Base-by-base conservation (phyloP, 345 rosid species). In the Salix dunnii region DNA sequence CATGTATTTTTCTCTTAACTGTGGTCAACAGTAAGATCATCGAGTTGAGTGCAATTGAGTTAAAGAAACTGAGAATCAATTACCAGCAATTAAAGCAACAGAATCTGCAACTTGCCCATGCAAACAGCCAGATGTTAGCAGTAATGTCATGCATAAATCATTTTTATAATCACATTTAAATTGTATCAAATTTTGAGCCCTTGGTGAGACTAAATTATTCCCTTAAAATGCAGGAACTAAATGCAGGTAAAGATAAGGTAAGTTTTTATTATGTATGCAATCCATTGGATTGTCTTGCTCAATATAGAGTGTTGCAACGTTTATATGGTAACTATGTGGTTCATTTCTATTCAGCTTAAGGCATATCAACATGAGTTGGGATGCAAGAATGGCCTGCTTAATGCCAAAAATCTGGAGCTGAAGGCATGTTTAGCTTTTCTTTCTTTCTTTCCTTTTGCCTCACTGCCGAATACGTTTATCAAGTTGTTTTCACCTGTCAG, bases 301-400 rank as follows among this genome's bases (percentile, higher is more conserved):
- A 58, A 23, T 58, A n/a, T 23, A 6, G 28, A 10, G 28, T 58
- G 62, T 3, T 58, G 63, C 25, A 25, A 58, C 16, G 11, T 76
- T 71, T 30, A 6, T 63, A 33, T 73, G 67, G 48, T 71, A 77
- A 81, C 71, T 67, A 55, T 18, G 49, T 58, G 43, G 18, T 74
- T 84, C 53, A 67, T 68, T 65, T 62, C n/a, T 74, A 67, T 84
- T 76, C 86, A 92, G 95, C 84, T 91, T 33, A 86, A 80, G 82
- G 71, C 78, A 71, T 90, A 88, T 83, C 87, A 86, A 30, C 97
- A 92, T 82, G 94, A 92, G 79, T 88, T 92, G 78, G 89, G 90
- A 67, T 91, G 94, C 83, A 89, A 82, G 81, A 86, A 84, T 65
- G 86, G 84, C 68, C 48, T 90, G 83, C 84, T 85, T 77, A 73